These are phyloP conservation scores for Calonectria pauciramosa DNA, from an alignment of 2,329 filamentous ascomycete genomes.

Conservation along the genomic window DNA sequence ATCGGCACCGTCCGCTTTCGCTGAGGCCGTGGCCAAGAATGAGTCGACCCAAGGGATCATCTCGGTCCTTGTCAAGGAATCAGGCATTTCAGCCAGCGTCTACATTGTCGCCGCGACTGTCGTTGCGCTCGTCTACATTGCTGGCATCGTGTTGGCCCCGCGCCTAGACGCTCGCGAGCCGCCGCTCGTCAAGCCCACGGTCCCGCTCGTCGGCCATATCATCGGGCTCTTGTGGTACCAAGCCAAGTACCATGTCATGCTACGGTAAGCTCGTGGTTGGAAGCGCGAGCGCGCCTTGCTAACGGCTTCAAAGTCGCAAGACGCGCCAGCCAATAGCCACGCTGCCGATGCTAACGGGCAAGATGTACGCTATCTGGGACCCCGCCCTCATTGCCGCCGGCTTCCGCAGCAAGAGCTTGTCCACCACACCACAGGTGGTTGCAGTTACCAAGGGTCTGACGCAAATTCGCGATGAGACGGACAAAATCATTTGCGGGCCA, in stretches of 20 bases:
- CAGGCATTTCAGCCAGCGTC: neutral
- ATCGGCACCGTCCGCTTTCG: neutral
- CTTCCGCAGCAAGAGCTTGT: conserved; percentile 56
- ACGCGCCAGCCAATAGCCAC: conserved; percentile 54
- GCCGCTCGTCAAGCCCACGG: conserved; percentile 2
- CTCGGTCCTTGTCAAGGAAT: neutral
- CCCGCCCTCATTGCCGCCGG: conserved; percentile 56
- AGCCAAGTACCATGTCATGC: conserved; percentile 3
- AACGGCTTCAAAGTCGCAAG: conserved; percentile 5
- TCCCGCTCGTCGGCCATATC: conserved; percentile 20
- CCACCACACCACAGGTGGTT: conserved; percentile 57
- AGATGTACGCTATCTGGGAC: conserved; percentile 60
- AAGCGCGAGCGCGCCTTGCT: neutral
- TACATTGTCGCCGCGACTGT: neutral
- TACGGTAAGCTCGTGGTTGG: neutral
- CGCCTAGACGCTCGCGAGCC: conserved; percentile 6
- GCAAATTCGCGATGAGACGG: neutral
- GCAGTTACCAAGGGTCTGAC: conserved; percentile 42
- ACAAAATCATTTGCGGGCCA: neutral
- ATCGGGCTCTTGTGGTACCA: conserved; percentile 10
- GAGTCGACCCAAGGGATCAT: neutral
- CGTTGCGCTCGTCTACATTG: neutral
- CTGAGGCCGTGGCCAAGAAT: neutral
- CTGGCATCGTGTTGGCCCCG: neutral
- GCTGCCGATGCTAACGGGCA: conserved; percentile 57